Base-by-base conservation (phyloP, 768 basidiomycete species). In the Boletus fagicola region DNA sequence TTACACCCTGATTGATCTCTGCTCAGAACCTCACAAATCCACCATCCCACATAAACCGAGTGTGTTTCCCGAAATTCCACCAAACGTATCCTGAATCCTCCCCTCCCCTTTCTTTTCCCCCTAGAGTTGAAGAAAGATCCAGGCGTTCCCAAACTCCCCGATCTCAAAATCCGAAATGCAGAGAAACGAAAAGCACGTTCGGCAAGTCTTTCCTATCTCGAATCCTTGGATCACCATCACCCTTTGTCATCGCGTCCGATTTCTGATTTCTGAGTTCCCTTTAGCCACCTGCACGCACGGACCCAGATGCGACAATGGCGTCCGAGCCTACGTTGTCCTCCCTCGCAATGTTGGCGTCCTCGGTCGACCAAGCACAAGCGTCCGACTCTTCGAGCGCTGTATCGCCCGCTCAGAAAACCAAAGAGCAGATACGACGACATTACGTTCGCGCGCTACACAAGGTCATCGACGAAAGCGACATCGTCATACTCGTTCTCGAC, bases 401-500 rank as follows among this genome's bases (percentile, higher is more conserved):
- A 26, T 66, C 65, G 16, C 60, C 63, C 9, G 55, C 60, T 8
- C 69, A 68, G 36, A 87, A 81, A 68, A 87, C 84, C 8, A 88
- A 81, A 62, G 86, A 89, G 62, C 88, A 90, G 61, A 68, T 85
- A 28, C 83, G 87, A 31, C 80, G 82, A 53, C 81, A 91, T 63
- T 92, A 93, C 65, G 75, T 95, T 47, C 84, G 89, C 39, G 80
- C 88, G 1, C 73, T 98, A 24, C 86, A 93, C 74, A 94, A 91
- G 75, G 96, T 99, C 45, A 88, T 98, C 58, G 94, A 97, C 61
- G 81, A 94, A 66, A 88, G 90, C 61, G 95, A 98, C 68, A 90
- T 99, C 33, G 75, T 98, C 50, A 79, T 98, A 45, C 87, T 90
- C 36, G 91, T 93, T 0, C 79, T 98, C 16, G 97, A 98, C 74